Evolutionary conservation across 129 eudicot species (phyloP), one percentile per base, ranked within the genome.

Genomic region (Ambrosia trifida): DNA sequence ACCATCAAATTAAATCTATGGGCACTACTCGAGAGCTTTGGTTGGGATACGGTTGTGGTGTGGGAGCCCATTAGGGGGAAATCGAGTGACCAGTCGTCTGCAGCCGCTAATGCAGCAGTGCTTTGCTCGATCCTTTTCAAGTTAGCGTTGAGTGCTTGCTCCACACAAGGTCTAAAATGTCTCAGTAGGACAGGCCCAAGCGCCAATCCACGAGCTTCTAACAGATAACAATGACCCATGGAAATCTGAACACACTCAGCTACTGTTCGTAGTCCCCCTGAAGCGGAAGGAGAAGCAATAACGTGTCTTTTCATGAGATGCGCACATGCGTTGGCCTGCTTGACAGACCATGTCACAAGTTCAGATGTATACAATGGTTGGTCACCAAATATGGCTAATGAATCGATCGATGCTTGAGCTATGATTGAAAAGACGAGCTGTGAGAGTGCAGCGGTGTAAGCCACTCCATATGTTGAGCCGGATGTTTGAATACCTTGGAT

Each of bases 321-420:
- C 30, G 96, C 91, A 31, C 87, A 88, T 50, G 50, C 72, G 70
- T 85, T 81, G 5, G 96, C 83, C 79, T 81, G 88, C 49, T 85
- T 86, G 3, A 88, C 88, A 11, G 99, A 85, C 99, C 97, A 95
- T 12, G 91, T 84, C 62, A 95, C 97, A 0, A 95, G 84, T 78
- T 95, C 99, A 45, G 99, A 95, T 11, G 94, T 53, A 66, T 82
- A 95, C 53, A 86, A 81, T 2, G 96, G 87, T 73, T 95, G 97
- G 12, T 95, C 97, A 9, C 86, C 87, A 64, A 95, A 95, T 60
- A 90, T 81, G 7, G 87, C 83, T 64, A 86, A 75, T 11, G 97
- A 95, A 69, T 95, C 97, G 73, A 78, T 90, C 20, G 97, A 76
- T 2, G 97, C 97, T 74, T 95, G 99, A 44, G 99, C 99, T 45